Evolutionary conservation across 2,329 filamentous ascomycete genomes (phyloP), one percentile per base, ranked within the genome.

Genomic region (Pseudopyrenochaeta lycopersici): DNA sequence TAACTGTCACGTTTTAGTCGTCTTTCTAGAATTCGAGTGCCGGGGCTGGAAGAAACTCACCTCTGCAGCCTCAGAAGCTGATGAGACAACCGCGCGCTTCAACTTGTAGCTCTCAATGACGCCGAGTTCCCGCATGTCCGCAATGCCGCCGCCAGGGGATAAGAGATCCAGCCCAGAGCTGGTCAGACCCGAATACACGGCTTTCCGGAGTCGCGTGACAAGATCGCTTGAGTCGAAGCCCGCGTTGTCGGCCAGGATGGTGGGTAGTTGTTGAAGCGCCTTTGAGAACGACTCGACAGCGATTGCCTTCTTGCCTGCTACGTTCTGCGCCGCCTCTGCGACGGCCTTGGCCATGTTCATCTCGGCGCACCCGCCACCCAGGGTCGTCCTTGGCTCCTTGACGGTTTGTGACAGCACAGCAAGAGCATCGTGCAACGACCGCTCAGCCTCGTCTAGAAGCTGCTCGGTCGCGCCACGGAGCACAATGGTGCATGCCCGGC

Each of bases 311-410:
- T 99, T 99, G 76, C 95, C 95, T 65, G 95, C 92, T 7, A 97
- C 90, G 69, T 96, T 94, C 58, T 96, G 93, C 18, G 93, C 93
- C 4, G 92, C 92, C 56, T 90, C 90, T 74, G 97, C 94, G 18
- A 99, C 95, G 7, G 95, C 95, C 84, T 97, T 97, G 62, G 94
- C 91, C 95, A 99, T 99, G 66, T 96, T 82, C 94, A 98, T 98
- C 85, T 99, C 95, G 4, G 94, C 93, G 73, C 92, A 98, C 23
- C 95, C 95, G 72, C 95, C 95, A 47, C 95, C 95, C 2, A 99
- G 87, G 0, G 95, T 98, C 36, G 93, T 96, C 75, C 91, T 88
- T 46, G 95, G 95, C 79, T 97, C 93, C 77, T 90, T 91, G 68
- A 99, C 91, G 1, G 95, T 99, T 78, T 99, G 95, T 9, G 94